Conservation (phyloP, 768 basidiomycete species). For the Rhodotorula paludigena region DNA sequence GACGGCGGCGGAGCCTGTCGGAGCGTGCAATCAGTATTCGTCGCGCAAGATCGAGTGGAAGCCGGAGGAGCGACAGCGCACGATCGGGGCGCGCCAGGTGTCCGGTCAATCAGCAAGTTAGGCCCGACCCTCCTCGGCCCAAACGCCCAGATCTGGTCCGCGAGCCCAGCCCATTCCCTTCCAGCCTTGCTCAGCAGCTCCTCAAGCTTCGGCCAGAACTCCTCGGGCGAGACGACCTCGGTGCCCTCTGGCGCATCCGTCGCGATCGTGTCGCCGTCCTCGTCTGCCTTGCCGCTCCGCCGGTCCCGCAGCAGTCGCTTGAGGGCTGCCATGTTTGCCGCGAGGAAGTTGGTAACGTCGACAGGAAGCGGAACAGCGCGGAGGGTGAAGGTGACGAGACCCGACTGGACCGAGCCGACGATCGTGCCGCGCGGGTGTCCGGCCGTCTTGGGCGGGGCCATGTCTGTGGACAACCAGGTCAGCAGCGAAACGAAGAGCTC, state of each 20-base stretch:
- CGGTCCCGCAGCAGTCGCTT: constrained; percentile 58
- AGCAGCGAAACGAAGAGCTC: background rate
- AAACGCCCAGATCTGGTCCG: constrained; percentile 78
- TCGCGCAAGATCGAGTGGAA: background rate
- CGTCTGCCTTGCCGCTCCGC: constrained; percentile 21
- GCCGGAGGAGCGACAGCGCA: constrained; percentile 7
- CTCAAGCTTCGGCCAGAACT: constrained; percentile 73
- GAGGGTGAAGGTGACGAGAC: constrained; percentile 72
- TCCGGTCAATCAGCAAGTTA: constrained; percentile 75
- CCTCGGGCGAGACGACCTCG: constrained; percentile 58
- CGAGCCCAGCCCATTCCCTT: constrained; percentile 69
- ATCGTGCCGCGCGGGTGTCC: constrained; percentile 72
- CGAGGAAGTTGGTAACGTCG: constrained; percentile 67
- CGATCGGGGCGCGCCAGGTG: constrained; percentile 45
- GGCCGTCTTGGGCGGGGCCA: constrained; percentile 71
- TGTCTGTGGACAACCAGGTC: constrained; percentile 56
- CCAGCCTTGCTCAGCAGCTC: constrained; percentile 63
- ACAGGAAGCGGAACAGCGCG: constrained; percentile 75
- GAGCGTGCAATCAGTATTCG: background rate
- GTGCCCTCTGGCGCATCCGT: constrained; percentile 23
- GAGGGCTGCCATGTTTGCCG: constrained; percentile 63
- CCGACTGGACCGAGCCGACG: constrained; percentile 61
- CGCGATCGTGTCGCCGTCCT: constrained; percentile 32
- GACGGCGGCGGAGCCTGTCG: constrained; percentile 35
- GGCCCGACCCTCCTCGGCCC: constrained; percentile 82